Percentiles rank a stretch among this genome's conserved stretches.
These are phyloP conservation scores for Hypoxylon sp. DNA, from an alignment of 2,329 filamentous ascomycete genomes.

Conservation along the genomic window DNA sequence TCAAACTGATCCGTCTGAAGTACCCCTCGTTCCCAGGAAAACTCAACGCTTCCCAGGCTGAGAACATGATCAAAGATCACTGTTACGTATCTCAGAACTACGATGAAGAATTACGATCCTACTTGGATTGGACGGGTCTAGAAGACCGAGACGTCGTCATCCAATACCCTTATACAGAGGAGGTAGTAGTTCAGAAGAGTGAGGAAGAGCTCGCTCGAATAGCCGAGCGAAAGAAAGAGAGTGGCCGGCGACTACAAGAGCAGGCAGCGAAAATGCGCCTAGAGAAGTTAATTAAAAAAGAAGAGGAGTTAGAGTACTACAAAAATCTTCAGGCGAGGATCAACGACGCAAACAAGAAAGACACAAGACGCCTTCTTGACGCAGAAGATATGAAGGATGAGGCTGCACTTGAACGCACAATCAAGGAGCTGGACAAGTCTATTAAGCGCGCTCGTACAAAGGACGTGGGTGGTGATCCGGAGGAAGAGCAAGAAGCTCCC, in stretches of 20 bases:
- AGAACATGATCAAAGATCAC: constrained; percentile 88
- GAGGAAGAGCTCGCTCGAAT: constrained; percentile 92
- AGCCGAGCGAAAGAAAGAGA: constrained; percentile 95
- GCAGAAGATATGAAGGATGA: constrained; percentile 95
- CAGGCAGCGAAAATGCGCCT: constrained; percentile 98
- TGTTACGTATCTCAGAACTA: constrained; percentile 92
- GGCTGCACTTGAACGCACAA: constrained; percentile 82
- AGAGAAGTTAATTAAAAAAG: constrained; percentile 95
- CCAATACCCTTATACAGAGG: constrained; percentile 94
- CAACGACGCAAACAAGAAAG: constrained; percentile 87
- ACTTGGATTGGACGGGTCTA: constrained; percentile 91
- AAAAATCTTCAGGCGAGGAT: constrained; percentile 83
- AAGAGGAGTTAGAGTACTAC: constrained; percentile 95
- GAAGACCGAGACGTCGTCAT: constrained; percentile 91
- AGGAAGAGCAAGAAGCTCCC: constrained; percentile 85
- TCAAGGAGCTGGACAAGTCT: constrained; percentile 91
- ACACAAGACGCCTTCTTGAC: constrained; percentile 86
- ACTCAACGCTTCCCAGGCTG: constrained; percentile 86
- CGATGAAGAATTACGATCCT: constrained; percentile 80
- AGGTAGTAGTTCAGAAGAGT: constrained; percentile 89
- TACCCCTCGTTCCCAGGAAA: constrained; percentile 92
- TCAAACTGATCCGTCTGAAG: constrained; percentile 90
- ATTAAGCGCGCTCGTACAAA: constrained; percentile 93
- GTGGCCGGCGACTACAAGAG: constrained; percentile 89
- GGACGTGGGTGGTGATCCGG: constrained; percentile 85